Conservation (phyloP, 129 eudicot species). For the Flaveria brownii region DNA sequence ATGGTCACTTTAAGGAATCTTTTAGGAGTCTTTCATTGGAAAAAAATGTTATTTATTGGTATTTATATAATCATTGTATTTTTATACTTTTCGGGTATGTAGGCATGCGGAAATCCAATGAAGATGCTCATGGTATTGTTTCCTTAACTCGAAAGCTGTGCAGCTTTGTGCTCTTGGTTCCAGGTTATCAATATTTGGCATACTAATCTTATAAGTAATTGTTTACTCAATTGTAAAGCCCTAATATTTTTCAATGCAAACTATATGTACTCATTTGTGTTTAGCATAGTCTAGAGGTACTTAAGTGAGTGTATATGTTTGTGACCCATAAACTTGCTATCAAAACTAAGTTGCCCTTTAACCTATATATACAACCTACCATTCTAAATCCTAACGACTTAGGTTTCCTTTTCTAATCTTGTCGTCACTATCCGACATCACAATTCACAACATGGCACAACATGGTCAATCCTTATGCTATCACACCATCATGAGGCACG, state of each 20-base stretch:
- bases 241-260: no score
- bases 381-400: neutral
- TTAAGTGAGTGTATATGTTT: neutral
- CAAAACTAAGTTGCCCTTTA: neutral
- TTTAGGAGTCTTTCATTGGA: neutral
- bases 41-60: neutral
- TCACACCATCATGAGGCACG: neutral
- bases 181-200: conserved; percentile 46
- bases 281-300: neutral
- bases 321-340: neutral
- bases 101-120: conserved; percentile 47
- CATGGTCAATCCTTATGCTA: neutral
- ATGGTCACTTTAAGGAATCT: conserved; percentile 10
- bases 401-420: neutral
- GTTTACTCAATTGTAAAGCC: neutral
- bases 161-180: conserved; percentile 61
- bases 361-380: neutral
- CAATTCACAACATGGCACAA: no score
- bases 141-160: conserved; percentile 61
- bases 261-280: neutral
- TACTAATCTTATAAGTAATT: conserved; percentile 1
- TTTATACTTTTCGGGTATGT: conserved; percentile 12
- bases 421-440: neutral
- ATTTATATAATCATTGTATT: neutral
- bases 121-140: conserved; percentile 47